Evolutionary conservation across 1,284 basidiomycete species (phyloP), one percentile per base, ranked within the genome.

Genomic region (Tilletia horrida): DNA sequence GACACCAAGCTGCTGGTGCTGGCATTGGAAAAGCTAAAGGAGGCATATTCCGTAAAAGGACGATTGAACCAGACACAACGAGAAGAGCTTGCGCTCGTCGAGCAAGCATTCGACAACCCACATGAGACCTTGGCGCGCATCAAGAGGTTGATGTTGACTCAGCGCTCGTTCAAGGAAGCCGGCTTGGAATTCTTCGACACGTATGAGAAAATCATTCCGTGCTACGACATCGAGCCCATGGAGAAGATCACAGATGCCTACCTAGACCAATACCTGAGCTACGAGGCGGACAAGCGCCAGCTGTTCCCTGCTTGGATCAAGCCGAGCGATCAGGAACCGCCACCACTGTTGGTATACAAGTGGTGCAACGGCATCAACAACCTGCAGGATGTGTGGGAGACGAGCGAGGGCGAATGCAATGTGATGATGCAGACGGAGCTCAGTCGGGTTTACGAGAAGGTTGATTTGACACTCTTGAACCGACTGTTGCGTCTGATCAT

Each of bases 351-450:
- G 13, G 80, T 82, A 55, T 82, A 81, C 76, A 82, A 82, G 69
- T 82, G 80, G 80, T 80, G 75, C 69, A 81, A 81, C 66, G 80
- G 77, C 29, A 76, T 82, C 71, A 82, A 82, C 74, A 82, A 82
- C 44, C 71, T 59, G 2, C 55, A 59, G 35, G 72, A 76, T 31
- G 73, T 82, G 16, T 82, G 78, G 77, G 77, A 80, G 67, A 81
- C 78, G 13, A 73, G 71, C 29, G 73, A 82, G 21, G 80, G 80
- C n/a, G 72, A 80, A 61, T 78, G 78, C 67, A 78, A 78, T 66
- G 80, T 82, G 44, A 70, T 82, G 62, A 81, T 82, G 79, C 78
- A 82, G 71, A 82, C 80, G 57, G 75, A 74, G 47, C 78, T 82
- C 35, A 76, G 73, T 67, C 74, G 78, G 29, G 80, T 82, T 25